phyloP scores from a whole-genome alignment of 805 yeast species.

The Candida boidinii region DNA sequence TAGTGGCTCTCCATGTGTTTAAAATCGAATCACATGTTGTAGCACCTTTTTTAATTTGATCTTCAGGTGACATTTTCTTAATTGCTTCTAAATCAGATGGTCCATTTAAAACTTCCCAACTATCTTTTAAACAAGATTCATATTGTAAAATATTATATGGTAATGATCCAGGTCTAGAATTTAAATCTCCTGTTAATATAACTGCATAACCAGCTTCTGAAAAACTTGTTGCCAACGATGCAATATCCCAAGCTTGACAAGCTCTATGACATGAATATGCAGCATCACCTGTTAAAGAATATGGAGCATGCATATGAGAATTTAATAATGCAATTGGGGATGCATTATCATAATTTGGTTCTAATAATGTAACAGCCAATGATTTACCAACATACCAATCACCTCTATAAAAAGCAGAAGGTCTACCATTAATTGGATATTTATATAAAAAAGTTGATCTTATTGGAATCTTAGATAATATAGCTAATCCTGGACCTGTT shows the following conservation, averaged over 20 bases:
- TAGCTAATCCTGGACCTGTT: constrained; percentile 88
- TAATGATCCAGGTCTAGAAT: constrained; percentile 79
- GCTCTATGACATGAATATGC: constrained; percentile 86
- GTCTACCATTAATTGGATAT: constrained; percentile 90
- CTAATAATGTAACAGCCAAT: constrained; percentile 63
- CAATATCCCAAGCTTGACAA: constrained; percentile 94
- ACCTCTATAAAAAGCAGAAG: constrained; percentile 88
- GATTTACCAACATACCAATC: constrained; percentile 97
- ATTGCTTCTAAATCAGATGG: constrained; percentile 31
- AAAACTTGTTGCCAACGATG: constrained; percentile 54
- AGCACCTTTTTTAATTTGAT: constrained; percentile 69
- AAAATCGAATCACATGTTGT: constrained; percentile 83
- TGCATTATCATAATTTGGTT: constrained; percentile 36
- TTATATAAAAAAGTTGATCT: constrained; percentile 69
- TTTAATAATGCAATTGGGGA: constrained; percentile 71
- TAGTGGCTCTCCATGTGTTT: constrained; percentile 73
- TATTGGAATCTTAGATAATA: constrained; percentile 79
- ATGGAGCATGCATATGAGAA: constrained; percentile 98
- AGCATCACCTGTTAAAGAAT: constrained; percentile 74
- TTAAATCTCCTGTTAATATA: constrained; percentile 87
- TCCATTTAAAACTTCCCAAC: constrained; percentile 72
- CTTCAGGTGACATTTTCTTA: constrained; percentile 38
- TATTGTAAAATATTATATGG: constrained; percentile 67
- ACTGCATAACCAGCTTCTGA: constrained; percentile 74
- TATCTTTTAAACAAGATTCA: constrained; percentile 64